Base-by-base conservation (phyloP, 768 basidiomycete species). In the Fistulinella prunicolor region DNA sequence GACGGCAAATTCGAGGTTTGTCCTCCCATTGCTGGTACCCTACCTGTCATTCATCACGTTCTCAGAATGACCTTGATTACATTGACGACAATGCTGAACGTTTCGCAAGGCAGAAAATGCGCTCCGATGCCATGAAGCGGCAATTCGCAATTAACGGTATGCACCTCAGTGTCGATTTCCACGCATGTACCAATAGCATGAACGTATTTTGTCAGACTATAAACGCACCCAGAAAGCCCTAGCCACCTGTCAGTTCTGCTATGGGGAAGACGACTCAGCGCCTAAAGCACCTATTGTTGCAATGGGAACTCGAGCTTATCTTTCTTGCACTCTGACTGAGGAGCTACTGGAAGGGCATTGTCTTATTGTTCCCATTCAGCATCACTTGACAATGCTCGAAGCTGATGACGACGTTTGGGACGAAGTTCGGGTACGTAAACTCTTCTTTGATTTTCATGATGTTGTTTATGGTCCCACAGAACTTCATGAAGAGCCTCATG, bases 341-440 rank as follows among this genome's bases (percentile, higher is more conserved):
- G 94, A 95, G 60, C 75, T 99, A n/a, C 79, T 93, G 0, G 76
- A 81, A 2, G 94, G 95, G 0, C 96, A 99, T 62, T 95, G 93
- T 61, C 73, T 94, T 22, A 98, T 99, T 54, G 91, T 97, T 6
- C 96, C 96, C 6, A 87, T 96, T 13, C 91, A 97, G 55, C 96
- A 99, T 64, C 85, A 94, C 65, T 68, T 98, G 38, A 84, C 82
- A 37, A 89, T 86, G 77, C 74, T 99, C 3, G 95, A 98, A 67
- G 89, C 83, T 23, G 95, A 99, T 55, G 94, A 98, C 53, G 95
- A 99, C 59, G 87, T 94, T 20, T 99, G 95, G 95, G 95, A 98
- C 53, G 95, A 98, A 79, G 84, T 93, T 49, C 79, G 79, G 70
- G 95, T 95, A 61, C 46, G 85, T 67, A 19, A 46, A 36, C 39